Evolutionary conservation across 2,329 filamentous ascomycete genomes (phyloP).

Genomic region (Sclerotinia spermophila): DNA sequence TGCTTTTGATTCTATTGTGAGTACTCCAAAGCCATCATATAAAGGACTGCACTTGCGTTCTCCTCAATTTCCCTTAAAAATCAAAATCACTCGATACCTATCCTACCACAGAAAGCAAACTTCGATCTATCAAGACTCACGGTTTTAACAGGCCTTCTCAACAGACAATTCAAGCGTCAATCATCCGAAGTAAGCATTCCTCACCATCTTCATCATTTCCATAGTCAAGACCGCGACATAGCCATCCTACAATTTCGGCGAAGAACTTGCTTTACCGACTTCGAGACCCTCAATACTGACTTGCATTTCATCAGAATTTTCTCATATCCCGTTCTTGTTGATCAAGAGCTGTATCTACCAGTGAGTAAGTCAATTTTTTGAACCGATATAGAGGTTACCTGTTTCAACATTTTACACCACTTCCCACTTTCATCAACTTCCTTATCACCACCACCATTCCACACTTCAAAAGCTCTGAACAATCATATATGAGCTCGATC

Average conservation of each 20-base stretch:
- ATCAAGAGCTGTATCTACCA: neutral
- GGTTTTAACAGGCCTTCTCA: neutral
- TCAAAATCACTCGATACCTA: neutral
- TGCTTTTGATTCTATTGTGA: conserved; percentile 14
- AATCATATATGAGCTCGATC: neutral
- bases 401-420: neutral
- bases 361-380: neutral
- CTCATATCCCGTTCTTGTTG: neutral
- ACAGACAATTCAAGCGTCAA: neutral
- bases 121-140: conserved; percentile 4
- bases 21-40: neutral
- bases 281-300: neutral
- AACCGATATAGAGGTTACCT: neutral
- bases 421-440: neutral
- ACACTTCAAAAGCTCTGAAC: neutral
- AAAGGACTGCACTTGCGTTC: neutral
- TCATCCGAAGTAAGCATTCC: neutral
- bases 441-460: neutral
- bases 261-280: neutral
- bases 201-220: neutral
- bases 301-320: neutral
- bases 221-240: neutral
- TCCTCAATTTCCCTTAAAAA: neutral
- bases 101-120: conserved; percentile 1
- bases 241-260: neutral